A percentile compares a stretch with the other conserved stretches of the same genome.
These are phyloP conservation scores for Solanum appendiculatum DNA, from an alignment of 257 asterid species.

Conservation along the genomic window DNA sequence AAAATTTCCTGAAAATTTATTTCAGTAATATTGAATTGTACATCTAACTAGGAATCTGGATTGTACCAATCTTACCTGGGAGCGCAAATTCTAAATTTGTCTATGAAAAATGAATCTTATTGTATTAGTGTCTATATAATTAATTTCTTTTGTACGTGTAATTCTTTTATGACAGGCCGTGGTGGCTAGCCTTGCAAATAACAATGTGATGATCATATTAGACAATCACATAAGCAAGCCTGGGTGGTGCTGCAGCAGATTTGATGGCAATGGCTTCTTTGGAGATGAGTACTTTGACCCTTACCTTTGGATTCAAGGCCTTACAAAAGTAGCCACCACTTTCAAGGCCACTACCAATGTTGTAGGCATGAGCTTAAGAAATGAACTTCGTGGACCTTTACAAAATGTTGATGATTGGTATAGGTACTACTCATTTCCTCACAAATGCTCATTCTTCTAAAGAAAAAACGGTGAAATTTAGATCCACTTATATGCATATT, in stretches of 20 bases:
- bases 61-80: background rate
- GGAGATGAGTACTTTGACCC: slow-evolving; percentile 77
- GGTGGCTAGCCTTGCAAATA: slow-evolving; percentile 66
- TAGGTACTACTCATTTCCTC: slow-evolving; percentile 27
- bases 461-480: background rate
- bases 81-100: background rate
- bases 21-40: background rate
- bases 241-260: slow-evolving; percentile 89
- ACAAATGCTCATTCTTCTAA: background rate
- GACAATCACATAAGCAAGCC: slow-evolving; percentile 95
- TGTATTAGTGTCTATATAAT: background rate
- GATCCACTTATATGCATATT: background rate
- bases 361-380: slow-evolving; percentile 84
- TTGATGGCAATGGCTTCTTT: slow-evolving; percentile 86
- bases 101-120: background rate
- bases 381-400: slow-evolving; percentile 76
- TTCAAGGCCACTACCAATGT: slow-evolving; percentile 47
- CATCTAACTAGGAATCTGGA: background rate
- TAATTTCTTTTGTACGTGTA: background rate
- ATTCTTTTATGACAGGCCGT: slow-evolving; percentile 42
- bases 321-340: slow-evolving; percentile 60
- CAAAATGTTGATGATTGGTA: slow-evolving; percentile 82
- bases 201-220: slow-evolving; percentile 68
- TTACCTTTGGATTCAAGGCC: slow-evolving; percentile 66
- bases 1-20: background rate